Base-by-base conservation (phyloP, 371 early-diverging fungal species). In the Mortierella sp. region DNA sequence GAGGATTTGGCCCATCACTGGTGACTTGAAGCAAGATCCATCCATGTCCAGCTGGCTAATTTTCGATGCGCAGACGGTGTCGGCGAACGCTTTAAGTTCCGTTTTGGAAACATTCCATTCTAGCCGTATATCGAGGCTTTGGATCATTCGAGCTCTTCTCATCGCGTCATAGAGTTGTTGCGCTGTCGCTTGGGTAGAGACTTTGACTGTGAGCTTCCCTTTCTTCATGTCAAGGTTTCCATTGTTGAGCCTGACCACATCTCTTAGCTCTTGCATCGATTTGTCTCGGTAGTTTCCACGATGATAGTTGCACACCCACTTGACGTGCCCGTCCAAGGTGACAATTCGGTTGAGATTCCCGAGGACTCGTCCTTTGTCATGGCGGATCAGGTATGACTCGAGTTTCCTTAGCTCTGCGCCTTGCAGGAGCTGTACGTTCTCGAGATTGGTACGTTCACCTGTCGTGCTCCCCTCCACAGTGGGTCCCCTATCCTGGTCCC, bases 221-320 rank as follows among this genome's bases (percentile, higher is more conserved):
- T 6, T 0, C 16, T 68, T 31, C 39, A 56, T 28, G 10, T 34
- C 14, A 39, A 38, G 56, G 2, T 14, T 14, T 1, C 68, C 68
- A 21, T 43, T 43, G 45, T 51, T 61, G 14, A 16, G 6, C 24
- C 31, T 38, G 39, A 61, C 27, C 6, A 38, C 13, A 0, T 51
- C 38, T 14, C 42, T 48, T 14, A 68, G 50, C 1, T 45, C 41
- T 3, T 27, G 38, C 19, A 57, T 45, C 5, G 19, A 45, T 0
- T 27, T 19, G 16, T 46, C 45, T 0, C 41, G 23, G 30, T 61
- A 57, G 16, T 28, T 34, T 16, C 18, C 43, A 16, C 58, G 61
- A 41, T 56, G 61, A 26, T 68, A 61, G 18, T 61, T 8, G 39
- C 68, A 68, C 18, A 61, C 58, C 68, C 68, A 68, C 28, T 61